Evolutionary conservation across 495 filamentous ascomycete species (phyloP).

Genomic region (Neurospora terricola): DNA sequence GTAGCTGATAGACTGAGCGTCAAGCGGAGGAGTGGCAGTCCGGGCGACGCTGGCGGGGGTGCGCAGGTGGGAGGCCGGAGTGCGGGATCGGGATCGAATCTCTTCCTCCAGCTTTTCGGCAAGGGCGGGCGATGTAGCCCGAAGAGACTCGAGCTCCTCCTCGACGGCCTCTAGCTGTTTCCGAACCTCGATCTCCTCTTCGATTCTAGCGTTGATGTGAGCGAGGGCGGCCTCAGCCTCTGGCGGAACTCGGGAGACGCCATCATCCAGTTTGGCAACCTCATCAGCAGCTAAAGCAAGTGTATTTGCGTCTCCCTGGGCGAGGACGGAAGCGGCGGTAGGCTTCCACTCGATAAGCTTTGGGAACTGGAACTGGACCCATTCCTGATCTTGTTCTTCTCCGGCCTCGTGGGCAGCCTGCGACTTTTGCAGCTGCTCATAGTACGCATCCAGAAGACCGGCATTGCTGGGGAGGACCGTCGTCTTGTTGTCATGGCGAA

Average conservation of each 20-base stretch:
- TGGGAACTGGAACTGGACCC: slow-evolving; percentile 82
- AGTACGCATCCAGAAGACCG: slow-evolving; percentile 67
- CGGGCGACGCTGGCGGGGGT: slow-evolving; percentile 33
- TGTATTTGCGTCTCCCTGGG: slow-evolving; percentile 40
- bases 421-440: slow-evolving; percentile 74
- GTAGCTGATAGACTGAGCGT: slow-evolving; percentile 54
- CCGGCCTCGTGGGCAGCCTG: slow-evolving; percentile 51
- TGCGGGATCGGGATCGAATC: slow-evolving; percentile 27
- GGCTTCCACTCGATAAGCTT: slow-evolving; percentile 83
- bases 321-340: slow-evolving; percentile 34
- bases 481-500: slow-evolving; percentile 28
- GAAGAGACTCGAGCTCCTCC: slow-evolving; percentile 30
- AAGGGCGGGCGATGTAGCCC: slow-evolving; percentile 25
- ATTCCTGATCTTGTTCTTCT: slow-evolving; percentile 60
- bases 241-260: slow-evolving; percentile 12
- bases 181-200: slow-evolving; percentile 38
- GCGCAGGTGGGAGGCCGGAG: slow-evolving; percentile 28
- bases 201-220: slow-evolving; percentile 39
- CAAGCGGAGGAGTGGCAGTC: slow-evolving; percentile 34
- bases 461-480: slow-evolving; percentile 25
- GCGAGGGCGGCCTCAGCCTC: slow-evolving; percentile 35
- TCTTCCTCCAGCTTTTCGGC: slow-evolving; percentile 28
- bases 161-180: slow-evolving; percentile 36
- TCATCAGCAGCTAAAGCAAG: slow-evolving; percentile 25
- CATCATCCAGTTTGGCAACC: slow-evolving; percentile 6